phyloP scores from a whole-genome alignment of 139 green algal species.

The Zygnema circumcarinatum region DNA sequence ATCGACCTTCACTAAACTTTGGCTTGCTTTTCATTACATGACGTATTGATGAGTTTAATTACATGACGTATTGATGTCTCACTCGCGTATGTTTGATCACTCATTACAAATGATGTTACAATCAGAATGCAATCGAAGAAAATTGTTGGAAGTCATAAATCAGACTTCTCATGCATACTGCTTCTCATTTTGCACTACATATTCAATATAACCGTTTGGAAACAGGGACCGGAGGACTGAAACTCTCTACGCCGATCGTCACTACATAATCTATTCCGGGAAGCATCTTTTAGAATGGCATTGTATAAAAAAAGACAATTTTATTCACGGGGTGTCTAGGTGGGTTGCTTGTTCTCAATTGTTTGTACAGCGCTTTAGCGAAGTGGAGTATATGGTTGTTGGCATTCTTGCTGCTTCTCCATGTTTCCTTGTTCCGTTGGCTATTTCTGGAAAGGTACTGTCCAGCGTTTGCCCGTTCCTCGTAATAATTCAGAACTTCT shows the following conservation, averaged over 20 bases:
- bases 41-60: not conserved
- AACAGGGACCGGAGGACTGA: too few species aligned
- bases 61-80: not conserved
- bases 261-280: too few species aligned
- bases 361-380: constrained; percentile 47
- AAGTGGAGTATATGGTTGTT: constrained; percentile 80
- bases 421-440: constrained; percentile 79
- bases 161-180: too few species aligned
- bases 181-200: not conserved
- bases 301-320: too few species aligned
- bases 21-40: not conserved
- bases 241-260: too few species aligned
- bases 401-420: constrained; percentile 76
- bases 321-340: not conserved
- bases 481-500: constrained; percentile 16
- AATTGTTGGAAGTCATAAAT: too few species aligned
- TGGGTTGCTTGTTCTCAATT: not conserved
- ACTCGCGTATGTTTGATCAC: not conserved
- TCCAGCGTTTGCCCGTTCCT: not conserved
- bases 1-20: not conserved
- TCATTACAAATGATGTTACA: too few species aligned
- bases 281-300: too few species aligned
- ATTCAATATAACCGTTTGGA: not conserved
- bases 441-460: constrained; percentile 71
- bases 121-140: too few species aligned